These are phyloP conservation scores for Sparassis latifolia DNA, from an alignment of 1,284 basidiomycete species.

Conservation along the genomic window DNA sequence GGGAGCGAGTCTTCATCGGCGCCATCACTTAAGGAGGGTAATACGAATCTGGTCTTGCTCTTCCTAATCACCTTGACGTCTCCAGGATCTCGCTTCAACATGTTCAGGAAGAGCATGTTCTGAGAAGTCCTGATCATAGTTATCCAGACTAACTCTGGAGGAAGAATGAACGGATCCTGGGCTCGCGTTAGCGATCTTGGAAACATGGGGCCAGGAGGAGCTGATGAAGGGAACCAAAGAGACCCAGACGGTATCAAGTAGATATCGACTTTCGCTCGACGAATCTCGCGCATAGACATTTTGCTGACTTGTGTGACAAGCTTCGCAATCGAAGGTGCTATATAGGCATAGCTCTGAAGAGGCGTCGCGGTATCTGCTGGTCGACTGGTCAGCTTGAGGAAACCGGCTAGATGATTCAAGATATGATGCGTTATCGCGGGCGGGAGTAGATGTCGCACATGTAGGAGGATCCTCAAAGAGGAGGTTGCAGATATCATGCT, in stretches of 20 bases:
- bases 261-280: constrained; percentile 67
- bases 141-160: constrained; percentile 45
- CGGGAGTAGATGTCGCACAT: constrained; percentile 48
- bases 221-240: constrained; percentile 54
- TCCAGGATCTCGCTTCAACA: constrained; percentile 63
- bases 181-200: constrained; percentile 35
- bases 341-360: constrained; percentile 46
- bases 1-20: constrained; percentile 30
- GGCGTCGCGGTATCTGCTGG: constrained; percentile 36
- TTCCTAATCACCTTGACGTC: constrained; percentile 71
- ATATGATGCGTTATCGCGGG: constrained; percentile 62
- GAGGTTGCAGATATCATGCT: constrained; percentile 40
- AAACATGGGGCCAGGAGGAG: constrained; percentile 54
- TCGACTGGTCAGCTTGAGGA: constrained; percentile 53
- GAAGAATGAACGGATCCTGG: constrained; percentile 42
- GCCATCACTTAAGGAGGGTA: constrained; percentile 41
- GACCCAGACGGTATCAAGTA: constrained; percentile 66
- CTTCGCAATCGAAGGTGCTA: constrained; percentile 51
- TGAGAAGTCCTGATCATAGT: constrained; percentile 68
- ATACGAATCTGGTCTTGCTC: constrained; percentile 54
- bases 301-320: constrained; percentile 62
- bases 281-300: constrained; percentile 68
- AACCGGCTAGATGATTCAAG: constrained; percentile 68
- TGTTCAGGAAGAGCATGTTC: constrained; percentile 59
- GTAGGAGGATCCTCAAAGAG: constrained; percentile 47